phyloP scores from a whole-genome alignment of 2,329 filamentous ascomycete genomes.

The Daldinia sp. region DNA sequence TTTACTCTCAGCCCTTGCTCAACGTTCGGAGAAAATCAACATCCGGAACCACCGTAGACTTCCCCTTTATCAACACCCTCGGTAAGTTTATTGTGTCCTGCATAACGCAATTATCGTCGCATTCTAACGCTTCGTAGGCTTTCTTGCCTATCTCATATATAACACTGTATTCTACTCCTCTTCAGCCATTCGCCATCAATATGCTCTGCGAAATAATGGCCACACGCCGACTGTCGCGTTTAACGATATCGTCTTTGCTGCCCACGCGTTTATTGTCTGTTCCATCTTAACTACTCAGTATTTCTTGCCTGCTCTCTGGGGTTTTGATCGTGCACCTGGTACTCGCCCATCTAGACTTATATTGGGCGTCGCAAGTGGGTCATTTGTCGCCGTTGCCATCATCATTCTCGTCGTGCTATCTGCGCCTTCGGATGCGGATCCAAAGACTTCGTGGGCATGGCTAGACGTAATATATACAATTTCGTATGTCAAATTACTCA shows the following conservation, averaged over 20 bases:
- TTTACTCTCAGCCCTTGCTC: constrained; percentile 88
- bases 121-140: constrained; percentile 57
- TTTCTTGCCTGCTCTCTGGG: constrained; percentile 76
- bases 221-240: constrained; percentile 84
- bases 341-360: constrained; percentile 68
- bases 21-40: constrained; percentile 83
- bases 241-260: constrained; percentile 90
- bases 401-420: constrained; percentile 56
- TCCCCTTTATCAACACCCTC: constrained; percentile 76
- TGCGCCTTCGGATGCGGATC: constrained; percentile 49
- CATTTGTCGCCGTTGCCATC: constrained; percentile 63
- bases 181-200: constrained; percentile 78
- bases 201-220: constrained; percentile 79
- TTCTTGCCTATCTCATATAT: constrained; percentile 78
- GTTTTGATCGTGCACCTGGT: constrained; percentile 68
- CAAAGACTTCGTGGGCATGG: constrained; percentile 63
- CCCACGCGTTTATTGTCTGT: constrained; percentile 79
- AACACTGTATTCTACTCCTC: constrained; percentile 82
- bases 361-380: constrained; percentile 74
- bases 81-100: constrained; percentile 50
- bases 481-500: constrained; percentile 87
- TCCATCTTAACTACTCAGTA: constrained; percentile 79
- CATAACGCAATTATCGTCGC: neutral
- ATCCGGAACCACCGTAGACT: constrained; percentile 85
- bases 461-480: constrained; percentile 73